Evolutionary conservation across 2,329 filamentous ascomycete genomes (phyloP).

Genomic region (Acephala macrosclerotiorum): DNA sequence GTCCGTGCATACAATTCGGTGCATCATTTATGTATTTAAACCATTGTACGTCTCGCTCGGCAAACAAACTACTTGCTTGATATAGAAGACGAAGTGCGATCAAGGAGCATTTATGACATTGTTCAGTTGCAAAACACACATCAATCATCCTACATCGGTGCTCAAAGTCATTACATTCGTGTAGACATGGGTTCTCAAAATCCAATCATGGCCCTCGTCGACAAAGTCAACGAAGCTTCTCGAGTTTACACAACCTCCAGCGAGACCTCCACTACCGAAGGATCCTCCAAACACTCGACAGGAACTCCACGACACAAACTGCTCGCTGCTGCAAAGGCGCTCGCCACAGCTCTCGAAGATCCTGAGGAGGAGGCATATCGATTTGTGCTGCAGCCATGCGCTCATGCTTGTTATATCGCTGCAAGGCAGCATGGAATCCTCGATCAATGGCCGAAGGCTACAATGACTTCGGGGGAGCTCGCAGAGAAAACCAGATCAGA

Average conservation of each 20-base stretch:
- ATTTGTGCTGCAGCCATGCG: conserved; percentile 5
- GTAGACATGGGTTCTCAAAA: background rate
- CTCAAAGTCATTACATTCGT: background rate
- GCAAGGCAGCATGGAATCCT: background rate
- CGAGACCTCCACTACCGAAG: background rate
- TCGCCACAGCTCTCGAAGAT: conserved; percentile 3
- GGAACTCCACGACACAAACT: background rate
- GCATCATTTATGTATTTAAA: no score
- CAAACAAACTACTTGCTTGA: no score
- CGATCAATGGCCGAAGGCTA: background rate
- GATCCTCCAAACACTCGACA: background rate
- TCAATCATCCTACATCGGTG: background rate
- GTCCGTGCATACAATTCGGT: no score
- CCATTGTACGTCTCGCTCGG: no score
- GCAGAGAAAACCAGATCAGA: background rate
- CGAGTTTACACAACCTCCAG: background rate
- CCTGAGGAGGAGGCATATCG: conserved; percentile 12
- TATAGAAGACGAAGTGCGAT: no score
- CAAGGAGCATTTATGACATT: no score
- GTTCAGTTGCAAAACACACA: no score
- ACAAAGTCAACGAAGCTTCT: background rate
- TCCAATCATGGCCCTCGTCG: background rate
- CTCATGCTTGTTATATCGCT: conserved; percentile 5
- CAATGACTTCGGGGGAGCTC: background rate
- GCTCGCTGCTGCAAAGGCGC: background rate